Base-by-base conservation (phyloP, 768 basidiomycete species). In the Kwoniella newhampshirensis region DNA sequence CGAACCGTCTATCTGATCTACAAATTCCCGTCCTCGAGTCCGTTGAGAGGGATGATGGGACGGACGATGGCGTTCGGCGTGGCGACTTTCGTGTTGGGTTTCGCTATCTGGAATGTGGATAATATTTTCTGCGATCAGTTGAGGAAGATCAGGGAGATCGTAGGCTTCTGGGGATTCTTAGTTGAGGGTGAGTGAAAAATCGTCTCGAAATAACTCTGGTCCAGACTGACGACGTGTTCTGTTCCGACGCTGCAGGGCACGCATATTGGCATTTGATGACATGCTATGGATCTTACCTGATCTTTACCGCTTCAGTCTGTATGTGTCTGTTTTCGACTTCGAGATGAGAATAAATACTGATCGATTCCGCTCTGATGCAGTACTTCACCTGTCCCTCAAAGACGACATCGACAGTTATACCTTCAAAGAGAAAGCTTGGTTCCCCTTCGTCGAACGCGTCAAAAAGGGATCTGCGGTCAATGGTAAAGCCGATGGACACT, bases 91-190 rank as follows among this genome's bases (percentile, higher is more conserved):
- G 78, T 80, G 0, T 65, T 83, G 5, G 88, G 86, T 0, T 89
- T 89, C 70, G 71, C 83, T 12, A 77, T 88, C 21, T 89, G 87
- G 88, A 91, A 89, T 68, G 61, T 89, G 60, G 88, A 91, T 71
- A 89, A 89, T 63, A 79, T 86, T 8, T 88, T 86, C 64, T 91
- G 88, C 69, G 78, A 79, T 49, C 37, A 51, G 15, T 51, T 74
- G 43, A 57, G 66, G 27, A 35, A 23, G 13, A 32, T 49, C n/a
- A 26, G 70, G 23, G 64, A 52, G 4, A 5, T 21, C 5, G 8
- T 72, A 2, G 65, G 62, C 12, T 51, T 56, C 1, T 59, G 57
- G 48, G 74, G 67, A 13, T 62, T 71, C 41, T 28, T 71, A 9
- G 39, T 74, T 1, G 70, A 75, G 57, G 70, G 71, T 70, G 49